These are phyloP conservation scores for Amauroascus verrucosus DNA, from an alignment of 2,329 filamentous ascomycete genomes.

Conservation along the genomic window DNA sequence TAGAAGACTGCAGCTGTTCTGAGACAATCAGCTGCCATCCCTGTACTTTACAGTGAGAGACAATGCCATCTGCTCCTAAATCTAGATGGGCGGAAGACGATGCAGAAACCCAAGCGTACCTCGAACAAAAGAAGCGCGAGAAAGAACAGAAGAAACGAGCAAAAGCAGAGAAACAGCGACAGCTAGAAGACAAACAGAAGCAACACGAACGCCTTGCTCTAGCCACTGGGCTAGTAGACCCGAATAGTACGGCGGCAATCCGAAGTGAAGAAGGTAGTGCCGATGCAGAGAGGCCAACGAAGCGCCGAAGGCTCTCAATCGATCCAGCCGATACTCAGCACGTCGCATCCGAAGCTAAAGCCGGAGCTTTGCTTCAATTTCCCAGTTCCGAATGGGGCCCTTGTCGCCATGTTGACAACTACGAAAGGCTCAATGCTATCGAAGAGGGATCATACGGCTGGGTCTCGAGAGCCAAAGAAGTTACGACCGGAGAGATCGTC, in stretches of 20 bases:
- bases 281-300: constrained; percentile 43
- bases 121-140: constrained; percentile 60
- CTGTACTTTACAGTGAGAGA: background rate
- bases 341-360: constrained; percentile 22
- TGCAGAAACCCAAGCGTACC: constrained; percentile 63
- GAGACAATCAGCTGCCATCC: too few species aligned
- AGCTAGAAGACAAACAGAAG: constrained; percentile 45
- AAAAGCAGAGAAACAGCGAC: constrained; percentile 71
- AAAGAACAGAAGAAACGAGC: constrained; percentile 81
- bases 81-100: constrained; percentile 85
- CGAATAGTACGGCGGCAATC: constrained; percentile 5
- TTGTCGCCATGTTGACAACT: constrained; percentile 72
- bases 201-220: constrained; percentile 31
- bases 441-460: constrained; percentile 95
- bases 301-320: constrained; percentile 53
- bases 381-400: constrained; percentile 57
- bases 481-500: constrained; percentile 65
- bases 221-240: constrained; percentile 18
- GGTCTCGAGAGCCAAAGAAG: constrained; percentile 74
- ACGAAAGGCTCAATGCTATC: constrained; percentile 89
- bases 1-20: background rate
- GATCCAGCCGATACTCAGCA: constrained; percentile 23
- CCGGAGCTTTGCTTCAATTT: constrained; percentile 59
- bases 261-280: constrained; percentile 19
- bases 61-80: constrained; percentile 52